Percentiles rank a stretch among this genome's conserved stretches.
These are phyloP conservation scores for Diaporthe capsici DNA, from an alignment of 2,329 filamentous ascomycete genomes.

Conservation along the genomic window DNA sequence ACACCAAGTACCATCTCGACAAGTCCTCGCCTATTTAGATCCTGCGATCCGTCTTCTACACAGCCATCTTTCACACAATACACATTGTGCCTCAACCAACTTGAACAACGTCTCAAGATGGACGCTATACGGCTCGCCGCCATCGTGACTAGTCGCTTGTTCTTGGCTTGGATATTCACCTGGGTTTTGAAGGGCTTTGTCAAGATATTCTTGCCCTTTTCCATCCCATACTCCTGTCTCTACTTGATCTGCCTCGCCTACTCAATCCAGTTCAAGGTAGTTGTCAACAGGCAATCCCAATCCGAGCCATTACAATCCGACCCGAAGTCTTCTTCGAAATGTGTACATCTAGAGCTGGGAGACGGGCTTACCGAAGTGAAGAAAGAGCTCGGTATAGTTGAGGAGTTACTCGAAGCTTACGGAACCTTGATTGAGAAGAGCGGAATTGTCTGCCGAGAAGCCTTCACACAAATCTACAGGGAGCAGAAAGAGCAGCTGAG, in stretches of 20 bases:
- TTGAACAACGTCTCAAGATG: not conserved
- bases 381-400: not conserved
- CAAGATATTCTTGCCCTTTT: no score
- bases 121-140: rapidly evolving
- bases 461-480: not conserved
- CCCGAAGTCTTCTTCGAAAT: no score
- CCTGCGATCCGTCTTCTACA: not conserved
- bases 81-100: not conserved
- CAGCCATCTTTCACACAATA: not conserved
- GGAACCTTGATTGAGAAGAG: not conserved
- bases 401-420: not conserved
- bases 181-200: not conserved
- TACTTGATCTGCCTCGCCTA: no score
- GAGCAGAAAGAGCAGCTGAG: not conserved
- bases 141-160: not conserved
- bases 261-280: no score
- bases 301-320: no score
- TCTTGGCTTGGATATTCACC: not conserved
- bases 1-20: not conserved
- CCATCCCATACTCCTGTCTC: no score
- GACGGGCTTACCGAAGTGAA: not conserved
- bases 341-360: no score
- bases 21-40: not conserved
- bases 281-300: no score
- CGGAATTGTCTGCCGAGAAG: not conserved